phyloP scores from a whole-genome alignment of 495 filamentous ascomycete genomes.

The Penicillium parvum region DNA sequence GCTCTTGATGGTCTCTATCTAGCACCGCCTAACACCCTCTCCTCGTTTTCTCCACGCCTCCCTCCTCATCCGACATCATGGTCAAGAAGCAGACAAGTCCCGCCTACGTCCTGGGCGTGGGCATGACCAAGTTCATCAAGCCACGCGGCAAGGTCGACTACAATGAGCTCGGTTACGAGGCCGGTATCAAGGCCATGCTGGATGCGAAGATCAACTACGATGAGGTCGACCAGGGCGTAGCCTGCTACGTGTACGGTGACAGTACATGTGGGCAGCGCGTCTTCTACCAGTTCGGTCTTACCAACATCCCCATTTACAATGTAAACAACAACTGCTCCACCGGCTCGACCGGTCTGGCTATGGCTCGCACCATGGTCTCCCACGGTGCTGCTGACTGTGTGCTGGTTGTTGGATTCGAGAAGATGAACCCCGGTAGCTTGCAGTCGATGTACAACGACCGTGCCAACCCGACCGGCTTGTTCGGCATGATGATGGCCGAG shows the following conservation, averaged over 20 bases:
- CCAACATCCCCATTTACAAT: constrained; percentile 90
- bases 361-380: constrained; percentile 77
- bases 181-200: constrained; percentile 90
- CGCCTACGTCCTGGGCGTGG: constrained; percentile 91
- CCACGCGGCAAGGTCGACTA: constrained; percentile 74
- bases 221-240: constrained; percentile 92
- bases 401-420: constrained; percentile 92
- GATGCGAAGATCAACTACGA: constrained; percentile 96
- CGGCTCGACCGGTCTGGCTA: constrained; percentile 78
- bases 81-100: constrained; percentile 47
- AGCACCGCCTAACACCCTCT: not conserved
- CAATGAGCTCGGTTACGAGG: constrained; percentile 82
- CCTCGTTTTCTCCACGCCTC: constrained; percentile 1
- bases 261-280: constrained; percentile 93
- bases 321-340: constrained; percentile 99
- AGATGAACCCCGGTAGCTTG: constrained; percentile 91
- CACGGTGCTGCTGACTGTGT: constrained; percentile 80
- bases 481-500: constrained; percentile 71
- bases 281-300: constrained; percentile 99
- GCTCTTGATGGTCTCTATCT: too few species aligned
- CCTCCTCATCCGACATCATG: constrained; percentile 29
- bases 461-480: constrained; percentile 67
- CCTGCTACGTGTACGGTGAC: constrained; percentile 96
- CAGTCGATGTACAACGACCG: constrained; percentile 77
- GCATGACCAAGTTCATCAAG: constrained; percentile 99